A percentile compares a stretch with the other conserved stretches of the same genome.
Conservation (phyloP, 2,329 filamentous ascomycete species). For the Trichophyton benhamiae region DNA sequence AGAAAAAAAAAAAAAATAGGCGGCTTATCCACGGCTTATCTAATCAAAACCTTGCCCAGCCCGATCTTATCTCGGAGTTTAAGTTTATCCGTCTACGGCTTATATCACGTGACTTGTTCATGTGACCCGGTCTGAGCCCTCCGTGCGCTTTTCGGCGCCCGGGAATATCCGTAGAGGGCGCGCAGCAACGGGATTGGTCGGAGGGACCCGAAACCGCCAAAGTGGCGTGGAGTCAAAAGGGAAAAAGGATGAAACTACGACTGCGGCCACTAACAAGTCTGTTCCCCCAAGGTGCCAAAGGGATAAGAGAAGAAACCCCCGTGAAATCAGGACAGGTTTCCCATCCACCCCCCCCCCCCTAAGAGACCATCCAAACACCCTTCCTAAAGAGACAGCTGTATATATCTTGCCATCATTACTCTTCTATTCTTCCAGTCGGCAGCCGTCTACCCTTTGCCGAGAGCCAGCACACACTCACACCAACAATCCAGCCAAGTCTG, state of each 20-base stretch:
- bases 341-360: background rate
- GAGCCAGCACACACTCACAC: background rate
- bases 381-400: background rate
- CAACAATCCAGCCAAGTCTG: background rate
- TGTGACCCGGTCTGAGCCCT: background rate
- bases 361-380: background rate
- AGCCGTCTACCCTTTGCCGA: background rate
- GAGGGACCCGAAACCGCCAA: background rate
- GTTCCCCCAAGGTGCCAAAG: background rate
- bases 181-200: background rate
- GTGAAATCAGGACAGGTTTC: background rate
- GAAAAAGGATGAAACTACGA: conserved; percentile 1
- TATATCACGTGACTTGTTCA: background rate
- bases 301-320: background rate
- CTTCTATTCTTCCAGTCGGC: background rate
- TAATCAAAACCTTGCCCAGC: too few species aligned
- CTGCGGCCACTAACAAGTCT: background rate
- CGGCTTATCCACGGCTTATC: too few species aligned
- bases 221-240: background rate
- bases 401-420: background rate
- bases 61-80: background rate
- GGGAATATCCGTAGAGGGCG: conserved; percentile 1
- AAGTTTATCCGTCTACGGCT: background rate
- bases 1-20: too few species aligned
- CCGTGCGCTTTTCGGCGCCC: background rate